Evolutionary conservation across 257 asterid genomes (phyloP), one percentile per base, ranked within the genome.

Genomic region (Voacanga thouarsii): DNA sequence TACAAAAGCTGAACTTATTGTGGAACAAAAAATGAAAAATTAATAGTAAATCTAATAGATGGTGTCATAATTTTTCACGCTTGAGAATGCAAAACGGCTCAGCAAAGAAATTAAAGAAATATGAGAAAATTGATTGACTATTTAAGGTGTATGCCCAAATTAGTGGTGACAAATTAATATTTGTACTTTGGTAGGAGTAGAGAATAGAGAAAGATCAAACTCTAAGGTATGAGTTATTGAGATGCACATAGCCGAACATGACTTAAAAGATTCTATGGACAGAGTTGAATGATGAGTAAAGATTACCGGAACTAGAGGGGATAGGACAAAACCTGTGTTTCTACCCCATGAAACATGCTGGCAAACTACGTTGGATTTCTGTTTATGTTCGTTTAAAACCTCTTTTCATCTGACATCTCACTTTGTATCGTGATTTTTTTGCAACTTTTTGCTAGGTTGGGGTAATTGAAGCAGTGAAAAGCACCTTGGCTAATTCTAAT

Each of bases 381-480:
- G 7, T 9, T 56, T 26, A 0, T 63, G n/a, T 14, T 37, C 72
- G 44, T 61, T 19, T 28, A 18, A 56, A 33, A 9, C 4, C 24
- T 45, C 26, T 45, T 56, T 56, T 2, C 37, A 65, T 50, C 11
- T 26, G 12, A 47, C 33, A 12, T 33, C 24, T 5, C 15, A 16
- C 63, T 4, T 49, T 49, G 24, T 60, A 69, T 51, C 47, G 45
- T 24, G 26, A 14, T 26, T 78, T 71, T 67, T 15, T 33, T 1
- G 0, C 21, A 4, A 18, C 3, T 3, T 7, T 57, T 28, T 79
- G 67, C 33, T 77, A 93, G 99, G 78, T 87, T 63, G 99, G 97
- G 84, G 98, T 95, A 79, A 83, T 95, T 72, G 83, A 86, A 82
- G 98, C 98, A 30, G 96, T 95, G 60, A 88, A 91, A 82, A 89